phyloP scores from a whole-genome alignment of 805 yeast genomes.

The Saccharomyces paradoxus region DNA sequence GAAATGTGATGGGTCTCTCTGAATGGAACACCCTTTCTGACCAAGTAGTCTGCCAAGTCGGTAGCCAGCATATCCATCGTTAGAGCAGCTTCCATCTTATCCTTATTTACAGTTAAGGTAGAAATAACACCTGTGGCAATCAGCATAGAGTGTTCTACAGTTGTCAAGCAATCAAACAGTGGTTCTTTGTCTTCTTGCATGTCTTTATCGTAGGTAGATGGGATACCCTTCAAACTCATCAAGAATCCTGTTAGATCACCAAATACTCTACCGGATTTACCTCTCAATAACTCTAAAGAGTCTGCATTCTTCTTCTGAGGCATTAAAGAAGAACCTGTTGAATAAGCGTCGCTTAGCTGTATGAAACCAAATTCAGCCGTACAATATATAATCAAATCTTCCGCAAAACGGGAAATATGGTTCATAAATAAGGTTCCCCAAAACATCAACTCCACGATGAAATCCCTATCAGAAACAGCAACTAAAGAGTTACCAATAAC shows the following conservation, averaged over 20 bases:
- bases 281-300: slow-evolving; percentile 87
- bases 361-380: slow-evolving; percentile 96
- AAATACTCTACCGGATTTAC: slow-evolving; percentile 94
- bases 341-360: slow-evolving; percentile 91
- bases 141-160: slow-evolving; percentile 87
- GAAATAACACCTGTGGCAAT: slow-evolving; percentile 96
- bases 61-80: slow-evolving; percentile 99
- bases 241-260: slow-evolving; percentile 92
- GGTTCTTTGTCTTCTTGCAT: slow-evolving; percentile 99
- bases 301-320: slow-evolving; percentile 99
- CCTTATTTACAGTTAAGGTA: slow-evolving; percentile 64
- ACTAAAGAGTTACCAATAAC: slow-evolving; percentile 91
- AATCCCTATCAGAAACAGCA: slow-evolving; percentile 97
- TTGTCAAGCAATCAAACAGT: slow-evolving; percentile 79
- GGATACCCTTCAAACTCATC: slow-evolving; percentile 95
- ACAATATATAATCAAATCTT: slow-evolving; percentile 90
- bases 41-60: slow-evolving; percentile 94
- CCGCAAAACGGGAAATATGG: slow-evolving; percentile 89
- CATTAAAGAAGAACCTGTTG: slow-evolving; percentile 97
- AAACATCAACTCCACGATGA: slow-evolving; percentile 89
- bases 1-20: slow-evolving; percentile 98
- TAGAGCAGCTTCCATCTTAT: slow-evolving; percentile 75
- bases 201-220: slow-evolving; percentile 95
- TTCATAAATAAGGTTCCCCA: slow-evolving; percentile 94
- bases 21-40: slow-evolving; percentile 96